Conservation (phyloP, 2,329 filamentous ascomycete genomes). For the Alternaria hordeiaustralica region DNA sequence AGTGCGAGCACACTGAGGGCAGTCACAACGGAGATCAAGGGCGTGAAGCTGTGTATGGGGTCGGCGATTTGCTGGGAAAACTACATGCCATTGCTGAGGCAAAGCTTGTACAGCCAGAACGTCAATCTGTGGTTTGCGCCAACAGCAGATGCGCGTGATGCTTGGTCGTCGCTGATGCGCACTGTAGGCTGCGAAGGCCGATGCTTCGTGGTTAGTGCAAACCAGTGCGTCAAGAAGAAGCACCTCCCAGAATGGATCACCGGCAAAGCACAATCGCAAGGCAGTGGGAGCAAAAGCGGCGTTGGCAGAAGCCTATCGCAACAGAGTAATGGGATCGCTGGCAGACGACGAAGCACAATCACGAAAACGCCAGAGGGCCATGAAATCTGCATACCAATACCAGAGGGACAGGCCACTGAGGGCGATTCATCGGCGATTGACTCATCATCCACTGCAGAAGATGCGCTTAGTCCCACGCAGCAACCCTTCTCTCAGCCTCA, state of each 20-base stretch:
- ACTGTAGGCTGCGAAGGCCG: slow-evolving; percentile 82
- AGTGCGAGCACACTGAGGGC: slow-evolving; percentile 79
- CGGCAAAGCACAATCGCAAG: slow-evolving; percentile 8
- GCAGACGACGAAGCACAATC: slow-evolving; percentile 50
- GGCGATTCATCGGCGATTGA: slow-evolving; percentile 34
- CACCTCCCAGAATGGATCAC: slow-evolving; percentile 66
- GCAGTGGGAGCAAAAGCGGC: slow-evolving; percentile 4
- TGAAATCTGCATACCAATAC: slow-evolving; percentile 55
- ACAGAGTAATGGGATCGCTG: slow-evolving; percentile 12
- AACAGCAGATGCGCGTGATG: slow-evolving; percentile 82
- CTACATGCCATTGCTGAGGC: slow-evolving; percentile 89
- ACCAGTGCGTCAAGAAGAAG: slow-evolving; percentile 74
- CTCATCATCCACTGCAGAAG: slow-evolving; percentile 18
- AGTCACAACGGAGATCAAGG: slow-evolving; percentile 78
- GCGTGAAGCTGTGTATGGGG: slow-evolving; percentile 79
- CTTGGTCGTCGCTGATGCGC: slow-evolving; percentile 82
- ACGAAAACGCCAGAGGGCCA: slow-evolving; percentile 51
- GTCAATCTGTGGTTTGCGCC: slow-evolving; percentile 91
- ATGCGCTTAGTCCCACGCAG: slow-evolving; percentile 24
- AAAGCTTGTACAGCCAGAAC: slow-evolving; percentile 86
- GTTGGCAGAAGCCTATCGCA: slow-evolving; percentile 5
- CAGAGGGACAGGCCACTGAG: slow-evolving; percentile 17
- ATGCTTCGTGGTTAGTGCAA: slow-evolving; percentile 84
- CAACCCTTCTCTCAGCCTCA: slow-evolving; percentile 11
- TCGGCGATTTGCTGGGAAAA: slow-evolving; percentile 97